phyloP scores from a whole-genome alignment of 768 basidiomycete genomes.

The Serendipita sp. region DNA sequence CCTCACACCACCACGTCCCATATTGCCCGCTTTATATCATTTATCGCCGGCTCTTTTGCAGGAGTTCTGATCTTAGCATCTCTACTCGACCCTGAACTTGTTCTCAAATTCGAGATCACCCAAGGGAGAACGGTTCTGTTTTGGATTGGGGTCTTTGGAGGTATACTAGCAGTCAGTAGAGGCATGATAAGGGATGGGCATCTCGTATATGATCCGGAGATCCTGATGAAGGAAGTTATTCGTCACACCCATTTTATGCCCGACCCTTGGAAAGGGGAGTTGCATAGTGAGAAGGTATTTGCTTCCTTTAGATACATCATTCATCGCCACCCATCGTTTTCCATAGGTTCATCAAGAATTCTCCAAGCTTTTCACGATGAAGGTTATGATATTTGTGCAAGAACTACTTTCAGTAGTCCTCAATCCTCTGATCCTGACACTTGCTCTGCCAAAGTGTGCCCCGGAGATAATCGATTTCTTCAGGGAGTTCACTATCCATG shows the following conservation, averaged over 20 bases:
- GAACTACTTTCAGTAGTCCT: conserved; percentile 82
- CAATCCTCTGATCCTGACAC: conserved; percentile 89
- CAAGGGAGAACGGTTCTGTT: conserved; percentile 85
- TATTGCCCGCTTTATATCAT: conserved; percentile 68
- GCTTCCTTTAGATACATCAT: not conserved
- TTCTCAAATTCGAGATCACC: conserved; percentile 89
- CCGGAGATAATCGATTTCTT: conserved; percentile 93
- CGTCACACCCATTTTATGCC: conserved; percentile 95
- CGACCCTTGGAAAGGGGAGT: conserved; percentile 69
- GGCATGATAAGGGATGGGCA: conserved; percentile 96
- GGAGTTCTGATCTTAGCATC: conserved; percentile 88
- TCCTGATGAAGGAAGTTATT: conserved; percentile 83
- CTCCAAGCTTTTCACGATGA: conserved; percentile 85
- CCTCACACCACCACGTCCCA: conserved; percentile 36
- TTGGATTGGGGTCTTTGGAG: conserved; percentile 78
- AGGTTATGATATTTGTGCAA: conserved; percentile 68
- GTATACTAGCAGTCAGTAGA: conserved; percentile 71
- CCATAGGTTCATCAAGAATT: conserved; percentile 77
- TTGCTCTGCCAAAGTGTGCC: conserved; percentile 77
- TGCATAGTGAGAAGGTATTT: conserved; percentile 74
- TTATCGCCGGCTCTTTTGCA: conserved; percentile 90
- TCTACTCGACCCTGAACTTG: conserved; percentile 81
- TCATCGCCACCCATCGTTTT: not conserved
- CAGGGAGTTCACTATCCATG: conserved; percentile 92
- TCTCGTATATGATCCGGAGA: conserved; percentile 81